These are phyloP conservation scores for Solioccasus polychromus DNA, from an alignment of 768 basidiomycete species.

Conservation along the genomic window DNA sequence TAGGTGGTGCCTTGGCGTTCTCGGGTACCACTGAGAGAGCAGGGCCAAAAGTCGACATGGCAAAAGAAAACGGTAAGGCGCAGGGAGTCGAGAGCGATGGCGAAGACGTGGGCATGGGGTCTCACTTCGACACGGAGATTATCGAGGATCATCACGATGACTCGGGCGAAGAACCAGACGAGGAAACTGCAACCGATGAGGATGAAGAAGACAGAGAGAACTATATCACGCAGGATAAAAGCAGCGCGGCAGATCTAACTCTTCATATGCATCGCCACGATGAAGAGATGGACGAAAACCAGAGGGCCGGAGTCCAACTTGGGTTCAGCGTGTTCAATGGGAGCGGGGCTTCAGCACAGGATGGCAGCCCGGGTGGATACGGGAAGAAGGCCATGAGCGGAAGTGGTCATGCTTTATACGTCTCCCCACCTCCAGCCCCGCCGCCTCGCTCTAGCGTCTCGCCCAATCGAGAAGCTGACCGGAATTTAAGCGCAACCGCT, in stretches of 20 bases:
- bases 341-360: slow-evolving; percentile 2
- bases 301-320: slow-evolving; percentile 4
- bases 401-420: background rate
- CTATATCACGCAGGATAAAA: slow-evolving; percentile 23
- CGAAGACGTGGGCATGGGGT: slow-evolving; percentile 23
- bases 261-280: slow-evolving; percentile 7
- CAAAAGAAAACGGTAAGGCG: slow-evolving; percentile 8
- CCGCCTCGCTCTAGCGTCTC: slow-evolving; percentile 9
- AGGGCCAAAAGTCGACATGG: background rate
- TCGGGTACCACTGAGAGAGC: background rate
- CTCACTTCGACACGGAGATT: slow-evolving; percentile 17
- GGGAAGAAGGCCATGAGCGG: background rate
- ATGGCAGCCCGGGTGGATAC: background rate
- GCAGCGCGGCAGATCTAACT: slow-evolving; percentile 18
- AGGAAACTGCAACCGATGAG: slow-evolving; percentile 5
- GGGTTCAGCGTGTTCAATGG: slow-evolving; percentile 23
- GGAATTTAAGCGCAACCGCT: slow-evolving; percentile 11
- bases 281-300: slow-evolving; percentile 9
- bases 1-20: background rate
- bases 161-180: slow-evolving; percentile 1
- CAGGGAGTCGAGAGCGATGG: background rate
- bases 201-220: slow-evolving; percentile 12
- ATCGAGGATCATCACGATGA: background rate
- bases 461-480: slow-evolving; percentile 9
- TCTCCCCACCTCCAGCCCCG: slow-evolving; percentile 13